Conservation (phyloP, 768 basidiomycete species). For the Leccinum subtestaceum region DNA sequence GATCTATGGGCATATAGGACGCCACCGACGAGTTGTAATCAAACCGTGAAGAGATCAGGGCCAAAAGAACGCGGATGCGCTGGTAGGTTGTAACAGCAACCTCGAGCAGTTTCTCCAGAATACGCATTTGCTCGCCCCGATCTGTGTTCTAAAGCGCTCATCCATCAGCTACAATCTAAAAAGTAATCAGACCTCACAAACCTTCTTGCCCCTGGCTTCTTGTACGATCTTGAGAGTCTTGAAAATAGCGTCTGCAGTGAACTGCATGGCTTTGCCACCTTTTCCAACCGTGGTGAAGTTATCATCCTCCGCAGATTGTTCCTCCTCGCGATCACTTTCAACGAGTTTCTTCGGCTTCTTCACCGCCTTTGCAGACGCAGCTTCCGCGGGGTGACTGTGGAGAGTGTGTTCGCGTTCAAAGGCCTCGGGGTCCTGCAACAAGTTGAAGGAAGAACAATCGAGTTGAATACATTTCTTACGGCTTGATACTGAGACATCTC, state of each 20-base stretch:
- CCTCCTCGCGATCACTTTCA: conserved; percentile 43
- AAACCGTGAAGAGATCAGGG: conserved; percentile 91
- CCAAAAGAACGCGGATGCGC: conserved; percentile 89
- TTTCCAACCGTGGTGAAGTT: conserved; percentile 90
- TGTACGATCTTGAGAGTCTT: conserved; percentile 89
- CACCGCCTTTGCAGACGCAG: conserved; percentile 35
- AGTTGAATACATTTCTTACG: conserved; percentile 41
- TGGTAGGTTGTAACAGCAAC: conserved; percentile 89
- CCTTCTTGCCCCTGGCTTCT: conserved; percentile 96
- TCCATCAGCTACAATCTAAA: conserved; percentile 11
- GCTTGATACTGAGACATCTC: conserved; percentile 77
- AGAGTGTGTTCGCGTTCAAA: conserved; percentile 76
- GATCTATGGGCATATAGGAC: conserved; percentile 87
- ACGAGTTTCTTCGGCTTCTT: conserved; percentile 36
- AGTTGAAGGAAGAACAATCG: background rate
- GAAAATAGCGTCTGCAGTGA: conserved; percentile 83
- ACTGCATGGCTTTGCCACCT: conserved; percentile 80
- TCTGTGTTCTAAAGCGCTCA: conserved; percentile 77
- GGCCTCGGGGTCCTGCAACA: conserved; percentile 75
- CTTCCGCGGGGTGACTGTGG: conserved; percentile 46
- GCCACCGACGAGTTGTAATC: conserved; percentile 91
- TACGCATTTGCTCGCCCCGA: conserved; percentile 89
- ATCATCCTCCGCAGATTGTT: conserved; percentile 43
- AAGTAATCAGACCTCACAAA: conserved; percentile 31
- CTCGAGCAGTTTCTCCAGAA: conserved; percentile 81